Percentiles rank a stretch among this genome's conserved stretches.
Evolutionary conservation across 371 early-diverging fungal genomes (phyloP).

Genomic region (Mortierella sp.): DNA sequence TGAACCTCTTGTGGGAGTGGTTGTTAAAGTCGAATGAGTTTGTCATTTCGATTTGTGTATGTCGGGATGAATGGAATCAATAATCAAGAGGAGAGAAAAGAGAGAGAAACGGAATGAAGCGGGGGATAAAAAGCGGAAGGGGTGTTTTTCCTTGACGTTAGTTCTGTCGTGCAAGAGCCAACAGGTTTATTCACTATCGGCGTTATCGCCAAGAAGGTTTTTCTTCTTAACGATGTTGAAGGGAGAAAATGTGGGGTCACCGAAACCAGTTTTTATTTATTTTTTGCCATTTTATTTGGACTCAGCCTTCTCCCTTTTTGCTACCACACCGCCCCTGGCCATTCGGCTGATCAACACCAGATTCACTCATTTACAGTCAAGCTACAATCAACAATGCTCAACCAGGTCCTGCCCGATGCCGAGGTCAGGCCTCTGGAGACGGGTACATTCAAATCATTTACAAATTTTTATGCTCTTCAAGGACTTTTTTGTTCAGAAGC

Average conservation of each 20-base stretch:
- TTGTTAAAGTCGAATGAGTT: slow-evolving; percentile 67
- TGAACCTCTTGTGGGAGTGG: slow-evolving; percentile 89
- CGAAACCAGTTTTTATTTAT: not conserved
- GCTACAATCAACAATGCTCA: slow-evolving; percentile 17
- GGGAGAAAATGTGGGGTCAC: too few relatives aligned
- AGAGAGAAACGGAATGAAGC: too few relatives aligned
- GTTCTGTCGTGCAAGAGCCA: too few relatives aligned
- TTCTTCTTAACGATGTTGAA: not conserved
- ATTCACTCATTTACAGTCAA: not conserved
- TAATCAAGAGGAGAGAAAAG: not conserved
- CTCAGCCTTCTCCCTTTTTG: too few relatives aligned
- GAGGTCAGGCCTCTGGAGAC: slow-evolving; percentile 38
- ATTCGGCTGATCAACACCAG: too few relatives aligned
- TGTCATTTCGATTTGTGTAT: not conserved
- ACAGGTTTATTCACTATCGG: too few relatives aligned
- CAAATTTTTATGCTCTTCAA: not conserved
- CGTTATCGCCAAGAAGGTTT: not conserved
- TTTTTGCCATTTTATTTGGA: not conserved
- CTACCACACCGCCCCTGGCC: too few relatives aligned
- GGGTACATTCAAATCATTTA: slow-evolving; percentile 14
- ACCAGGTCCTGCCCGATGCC: slow-evolving; percentile 45
- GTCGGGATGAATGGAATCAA: not conserved
- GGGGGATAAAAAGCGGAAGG: too few relatives aligned
- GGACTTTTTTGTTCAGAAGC: not conserved
- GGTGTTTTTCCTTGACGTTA: too few relatives aligned